phyloP scores from a whole-genome alignment of 2,329 filamentous ascomycete species.

The Bipolaris sorokiniana region DNA sequence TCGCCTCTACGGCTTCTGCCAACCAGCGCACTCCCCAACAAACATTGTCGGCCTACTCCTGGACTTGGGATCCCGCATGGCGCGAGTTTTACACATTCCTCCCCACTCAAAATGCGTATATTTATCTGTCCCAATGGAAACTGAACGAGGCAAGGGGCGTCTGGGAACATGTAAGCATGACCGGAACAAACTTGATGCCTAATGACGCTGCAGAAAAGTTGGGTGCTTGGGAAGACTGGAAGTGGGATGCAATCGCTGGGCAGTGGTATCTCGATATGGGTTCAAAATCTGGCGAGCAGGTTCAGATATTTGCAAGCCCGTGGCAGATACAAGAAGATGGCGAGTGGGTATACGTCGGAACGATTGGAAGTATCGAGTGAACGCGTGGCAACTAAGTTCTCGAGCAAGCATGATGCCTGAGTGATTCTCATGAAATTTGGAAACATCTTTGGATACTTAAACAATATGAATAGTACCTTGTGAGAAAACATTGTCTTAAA shows the following conservation, averaged over 20 bases:
- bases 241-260: conserved; percentile 20
- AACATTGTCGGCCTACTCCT: conserved; percentile 12
- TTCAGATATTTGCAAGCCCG: conserved; percentile 19
- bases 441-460: not conserved
- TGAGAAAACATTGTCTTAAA: not conserved
- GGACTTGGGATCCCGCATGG: conserved; percentile 24
- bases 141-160: conserved; percentile 11
- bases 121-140: conserved; percentile 22
- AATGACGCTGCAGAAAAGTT: conserved; percentile 16
- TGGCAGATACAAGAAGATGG: conserved; percentile 17
- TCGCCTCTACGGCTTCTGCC: conserved; percentile 2
- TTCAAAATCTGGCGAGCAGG: not conserved
- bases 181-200: conserved; percentile 5
- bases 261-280: conserved; percentile 26
- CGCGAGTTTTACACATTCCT: conserved; percentile 23
- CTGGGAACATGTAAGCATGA: conserved; percentile 21
- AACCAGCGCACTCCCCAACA: conserved; percentile 7
- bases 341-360: conserved; percentile 23
- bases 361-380: not conserved
- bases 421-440: too few relatives aligned
- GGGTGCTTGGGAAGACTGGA: conserved; percentile 31
- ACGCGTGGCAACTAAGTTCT: not conserved
- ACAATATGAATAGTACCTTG: not conserved
- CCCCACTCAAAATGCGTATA: conserved; percentile 4
- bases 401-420: not conserved